Evolutionary conservation across 2,329 filamentous ascomycete species (phyloP), one percentile per base, ranked within the genome.

Genomic region (Epichloe typhina): DNA sequence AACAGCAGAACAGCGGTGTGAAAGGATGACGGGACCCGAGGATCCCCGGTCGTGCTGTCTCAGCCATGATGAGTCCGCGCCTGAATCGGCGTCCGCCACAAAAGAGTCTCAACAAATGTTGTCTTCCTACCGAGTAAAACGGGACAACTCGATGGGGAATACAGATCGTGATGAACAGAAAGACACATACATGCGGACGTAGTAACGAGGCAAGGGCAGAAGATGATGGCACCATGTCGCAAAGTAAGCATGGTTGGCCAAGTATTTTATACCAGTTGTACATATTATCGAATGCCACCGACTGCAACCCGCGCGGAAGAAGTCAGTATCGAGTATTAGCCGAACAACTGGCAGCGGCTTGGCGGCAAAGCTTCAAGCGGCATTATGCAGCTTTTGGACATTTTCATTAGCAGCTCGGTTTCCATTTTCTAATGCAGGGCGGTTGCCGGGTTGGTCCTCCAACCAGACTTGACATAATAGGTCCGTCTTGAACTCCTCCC

Each of bases 1-100:
- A 17, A 17, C 17, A 46, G 43, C 26, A 49, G 40, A 49, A 35
- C 41, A 52, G 51, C 51, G 51, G 51, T 52, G 51, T 47, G 50
- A 50, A 44, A 42, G 37, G 21, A 46, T 26, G 13, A 17, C 31
- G 37, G 17, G 43, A 31, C 17, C 11, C 43, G 36, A 36, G 31
- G 21, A 33, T 33, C 38, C 44, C 47, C 41, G 12, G 47, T 47
- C 36, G 48, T 39, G 46, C 47, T 47, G 51, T 52, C 51, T 52
- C 51, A 52, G 51, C 51, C 51, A 52, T 47, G 6, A 19, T 23
- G 3, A 9, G 26, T 45, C 44, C 33, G 31, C 33, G 44, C 38
- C 43, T 43, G 51, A 49, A 26, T 49, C 39, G 23, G 17, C n/a
- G 15, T 33, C 15, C 26, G 8, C 31, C 26, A 45, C 43, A 31